Evolutionary conservation across 768 basidiomycete genomes (phyloP).

Genomic region (Galerina sulciceps): DNA sequence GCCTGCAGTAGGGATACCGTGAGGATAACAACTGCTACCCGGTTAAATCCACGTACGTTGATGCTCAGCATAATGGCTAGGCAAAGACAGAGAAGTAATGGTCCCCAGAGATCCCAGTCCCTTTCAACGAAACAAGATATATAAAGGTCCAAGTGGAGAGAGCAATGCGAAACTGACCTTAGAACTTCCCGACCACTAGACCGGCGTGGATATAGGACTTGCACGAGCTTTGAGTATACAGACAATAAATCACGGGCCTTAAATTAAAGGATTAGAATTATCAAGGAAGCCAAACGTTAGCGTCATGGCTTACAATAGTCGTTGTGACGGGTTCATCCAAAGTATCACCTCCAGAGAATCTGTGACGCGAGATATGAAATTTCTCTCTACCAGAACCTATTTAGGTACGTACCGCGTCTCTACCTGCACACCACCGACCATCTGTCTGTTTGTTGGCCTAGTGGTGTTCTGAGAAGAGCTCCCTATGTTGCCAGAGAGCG

Average conservation of each 20-base stretch:
- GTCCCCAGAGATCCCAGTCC: conserved; percentile 99
- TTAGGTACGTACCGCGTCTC: conserved; percentile 74
- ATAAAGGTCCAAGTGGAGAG: not conserved
- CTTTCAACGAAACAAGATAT: conserved; percentile 41
- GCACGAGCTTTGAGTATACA: conserved; percentile 90
- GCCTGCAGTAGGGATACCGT: conserved; percentile 55
- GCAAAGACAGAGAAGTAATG: conserved; percentile 79
- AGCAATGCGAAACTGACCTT: conserved; percentile 46
- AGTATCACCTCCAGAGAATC: conserved; percentile 85
- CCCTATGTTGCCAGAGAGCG: conserved; percentile 75
- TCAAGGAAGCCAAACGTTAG: not conserved
- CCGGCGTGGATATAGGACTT: conserved; percentile 89
- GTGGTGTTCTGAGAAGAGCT: conserved; percentile 45
- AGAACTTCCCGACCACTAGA: conserved; percentile 79
- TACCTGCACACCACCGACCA: conserved; percentile 82
- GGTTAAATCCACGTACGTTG: conserved; percentile 54
- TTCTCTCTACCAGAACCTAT: not conserved
- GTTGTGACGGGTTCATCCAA: conserved; percentile 89
- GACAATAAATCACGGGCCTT: conserved; percentile 89
- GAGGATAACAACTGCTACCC: not conserved
- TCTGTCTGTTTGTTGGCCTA: conserved; percentile 55
- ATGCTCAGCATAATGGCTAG: conserved; percentile 86
- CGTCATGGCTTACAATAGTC: conserved; percentile 71
- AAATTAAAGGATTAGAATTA: not conserved
- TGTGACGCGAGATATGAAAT: conserved; percentile 24